Conservation (phyloP, 306 rosid species). For the Cicer bijugum region DNA sequence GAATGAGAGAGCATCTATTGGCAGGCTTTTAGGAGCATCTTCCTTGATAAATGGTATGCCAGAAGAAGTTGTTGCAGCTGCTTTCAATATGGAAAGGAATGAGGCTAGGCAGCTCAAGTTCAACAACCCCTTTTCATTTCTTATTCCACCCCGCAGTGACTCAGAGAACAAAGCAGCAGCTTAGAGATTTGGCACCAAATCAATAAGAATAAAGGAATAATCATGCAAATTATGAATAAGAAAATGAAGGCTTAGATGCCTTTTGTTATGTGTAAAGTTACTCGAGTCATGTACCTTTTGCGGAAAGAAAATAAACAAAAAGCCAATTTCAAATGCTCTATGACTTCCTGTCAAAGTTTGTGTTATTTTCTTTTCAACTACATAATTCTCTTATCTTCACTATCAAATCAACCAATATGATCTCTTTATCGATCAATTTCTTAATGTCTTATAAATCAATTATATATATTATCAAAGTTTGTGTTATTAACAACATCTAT, state of each 20-base stretch:
- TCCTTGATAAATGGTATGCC: constrained; percentile 52
- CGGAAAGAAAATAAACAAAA: constrained; percentile 33
- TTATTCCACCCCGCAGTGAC: constrained; percentile 45
- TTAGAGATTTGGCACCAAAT: constrained; percentile 4
- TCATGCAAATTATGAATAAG: constrained; percentile 29
- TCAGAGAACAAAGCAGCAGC: constrained; percentile 30
- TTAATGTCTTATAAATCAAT: too few species aligned
- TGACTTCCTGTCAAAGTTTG: neutral
- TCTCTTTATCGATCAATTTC: too few species aligned
- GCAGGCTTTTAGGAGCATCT: constrained; percentile 52
- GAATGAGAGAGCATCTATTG: constrained; percentile 45
- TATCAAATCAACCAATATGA: too few species aligned
- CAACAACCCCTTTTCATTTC: constrained; percentile 43
- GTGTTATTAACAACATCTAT: too few species aligned
- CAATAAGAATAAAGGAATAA: neutral
- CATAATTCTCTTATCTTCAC: too few species aligned
- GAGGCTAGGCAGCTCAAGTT: constrained; percentile 53
- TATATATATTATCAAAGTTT: too few species aligned
- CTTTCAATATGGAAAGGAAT: constrained; percentile 43
- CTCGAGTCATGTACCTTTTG: constrained; percentile 16
- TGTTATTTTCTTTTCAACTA: too few species aligned
- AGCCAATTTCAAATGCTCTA: neutral
- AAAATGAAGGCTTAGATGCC: constrained; percentile 42
- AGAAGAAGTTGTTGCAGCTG: constrained; percentile 48
- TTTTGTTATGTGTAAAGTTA: constrained; percentile 3